Conservation (phyloP, 164 flowering plant genomes). For the Dillenia turbinata region DNA sequence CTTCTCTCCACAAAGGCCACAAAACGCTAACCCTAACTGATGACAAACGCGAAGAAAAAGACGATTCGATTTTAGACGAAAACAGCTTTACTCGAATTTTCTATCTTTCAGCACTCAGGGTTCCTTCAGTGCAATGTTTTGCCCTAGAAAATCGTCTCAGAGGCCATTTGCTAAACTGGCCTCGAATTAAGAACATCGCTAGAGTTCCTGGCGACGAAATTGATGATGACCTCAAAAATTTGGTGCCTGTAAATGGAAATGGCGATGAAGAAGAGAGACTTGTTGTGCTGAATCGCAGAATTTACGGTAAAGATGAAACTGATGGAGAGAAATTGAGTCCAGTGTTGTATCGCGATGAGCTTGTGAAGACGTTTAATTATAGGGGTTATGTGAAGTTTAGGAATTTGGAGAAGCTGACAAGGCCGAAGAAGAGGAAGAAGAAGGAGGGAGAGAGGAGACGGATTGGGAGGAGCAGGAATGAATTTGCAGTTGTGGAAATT, state of each 20-base stretch:
- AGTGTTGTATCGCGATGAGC: slow-evolving; percentile 73
- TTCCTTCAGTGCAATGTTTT: slow-evolving; percentile 65
- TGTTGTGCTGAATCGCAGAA: slow-evolving; percentile 41
- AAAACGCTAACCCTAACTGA: slow-evolving; percentile 6
- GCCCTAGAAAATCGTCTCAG: slow-evolving; percentile 70
- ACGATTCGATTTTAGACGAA: slow-evolving; percentile 28
- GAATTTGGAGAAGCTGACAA: slow-evolving; percentile 75
- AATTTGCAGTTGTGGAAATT: slow-evolving; percentile 52
- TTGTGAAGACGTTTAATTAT: slow-evolving; percentile 59
- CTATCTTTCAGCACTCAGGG: slow-evolving; percentile 71
- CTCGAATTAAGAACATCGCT: slow-evolving; percentile 81
- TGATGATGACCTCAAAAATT: slow-evolving; percentile 33
- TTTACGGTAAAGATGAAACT: slow-evolving; percentile 52
- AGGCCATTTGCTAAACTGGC: slow-evolving; percentile 95
- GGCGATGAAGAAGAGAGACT: slow-evolving; percentile 18
- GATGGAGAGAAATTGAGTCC: slow-evolving; percentile 56
- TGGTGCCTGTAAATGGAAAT: slow-evolving; percentile 8
- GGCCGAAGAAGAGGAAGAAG: slow-evolving; percentile 58
- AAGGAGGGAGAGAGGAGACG: slow-evolving; percentile 24
- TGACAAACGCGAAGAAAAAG: background rate
- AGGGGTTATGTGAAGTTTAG: slow-evolving; percentile 65
- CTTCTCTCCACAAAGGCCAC: slow-evolving; percentile 70
- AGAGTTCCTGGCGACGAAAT: slow-evolving; percentile 86
- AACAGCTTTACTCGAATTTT: slow-evolving; percentile 58
- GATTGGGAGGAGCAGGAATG: slow-evolving; percentile 42